Evolutionary conservation across 805 yeast species (phyloP).

Genomic region (Kockiozyma suomiensis): DNA sequence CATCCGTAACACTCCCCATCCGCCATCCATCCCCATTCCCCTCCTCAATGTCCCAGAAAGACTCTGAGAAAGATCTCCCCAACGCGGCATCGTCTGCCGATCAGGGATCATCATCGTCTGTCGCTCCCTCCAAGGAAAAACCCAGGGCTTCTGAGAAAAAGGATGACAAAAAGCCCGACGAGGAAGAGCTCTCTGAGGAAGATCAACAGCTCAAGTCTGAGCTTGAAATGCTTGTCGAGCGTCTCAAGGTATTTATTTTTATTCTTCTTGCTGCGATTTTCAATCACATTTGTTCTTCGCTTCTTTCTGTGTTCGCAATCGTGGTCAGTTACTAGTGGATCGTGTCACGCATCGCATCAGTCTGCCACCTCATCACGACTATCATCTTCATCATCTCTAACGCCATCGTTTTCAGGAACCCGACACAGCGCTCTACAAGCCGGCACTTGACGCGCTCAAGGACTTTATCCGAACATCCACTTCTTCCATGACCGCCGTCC

Average conservation of each 20-base stretch:
- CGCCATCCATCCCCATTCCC: conserved; percentile 1
- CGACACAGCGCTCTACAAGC: conserved; percentile 51
- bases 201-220: conserved; percentile 86
- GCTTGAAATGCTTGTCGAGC: conserved; percentile 82
- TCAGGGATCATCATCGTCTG: conserved; percentile 11
- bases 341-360: neutral
- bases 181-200: conserved; percentile 70
- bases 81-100: conserved; percentile 17
- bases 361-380: no score
- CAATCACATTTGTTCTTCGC: neutral
- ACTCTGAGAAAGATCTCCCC: conserved; percentile 22
- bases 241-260: conserved; percentile 53
- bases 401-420: conserved; percentile 38
- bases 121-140: neutral
- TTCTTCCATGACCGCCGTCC: conserved; percentile 98
- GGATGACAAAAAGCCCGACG: conserved; percentile 22
- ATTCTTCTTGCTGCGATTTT: neutral
- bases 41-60: conserved; percentile 12
- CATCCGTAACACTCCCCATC: neutral
- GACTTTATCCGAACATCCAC: conserved; percentile 86
- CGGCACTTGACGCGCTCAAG: conserved; percentile 71
- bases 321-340: neutral
- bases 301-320: neutral
- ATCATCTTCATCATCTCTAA: neutral
- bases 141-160: conserved; percentile 14